phyloP scores from a whole-genome alignment of 768 basidiomycete genomes.

The Kwoniella dendrophila region DNA sequence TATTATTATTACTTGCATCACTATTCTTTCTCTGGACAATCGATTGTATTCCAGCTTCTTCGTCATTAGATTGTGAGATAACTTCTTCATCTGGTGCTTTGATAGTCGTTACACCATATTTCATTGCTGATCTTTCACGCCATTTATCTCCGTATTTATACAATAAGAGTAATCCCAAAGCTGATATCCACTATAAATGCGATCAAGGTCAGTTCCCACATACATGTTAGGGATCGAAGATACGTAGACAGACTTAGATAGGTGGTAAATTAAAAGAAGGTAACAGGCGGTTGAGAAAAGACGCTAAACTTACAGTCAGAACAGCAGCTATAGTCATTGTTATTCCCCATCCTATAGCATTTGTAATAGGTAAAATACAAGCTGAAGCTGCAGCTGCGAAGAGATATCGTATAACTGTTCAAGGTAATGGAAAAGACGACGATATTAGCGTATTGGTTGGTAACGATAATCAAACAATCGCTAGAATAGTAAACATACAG shows the following conservation, averaged over 20 bases:
- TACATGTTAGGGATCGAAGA: background rate
- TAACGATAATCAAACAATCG: background rate
- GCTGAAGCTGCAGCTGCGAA: slow-evolving; percentile 55
- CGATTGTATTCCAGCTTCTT: slow-evolving; percentile 2
- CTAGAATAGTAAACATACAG: slow-evolving; percentile 24
- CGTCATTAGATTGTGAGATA: slow-evolving; percentile 21
- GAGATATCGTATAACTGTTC: slow-evolving; percentile 49
- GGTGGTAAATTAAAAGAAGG: too few relatives aligned
- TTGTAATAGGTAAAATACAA: slow-evolving; percentile 53
- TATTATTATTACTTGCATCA: background rate
- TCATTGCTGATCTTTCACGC: slow-evolving; percentile 44
- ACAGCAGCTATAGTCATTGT: slow-evolving; percentile 52
- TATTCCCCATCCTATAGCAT: slow-evolving; percentile 55
- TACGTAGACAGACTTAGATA: background rate
- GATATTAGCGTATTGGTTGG: background rate
- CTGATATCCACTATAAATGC: slow-evolving; percentile 11
- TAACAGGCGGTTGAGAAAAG: background rate
- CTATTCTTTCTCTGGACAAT: background rate
- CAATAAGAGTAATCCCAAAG: slow-evolving; percentile 1
- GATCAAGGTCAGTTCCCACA: background rate
- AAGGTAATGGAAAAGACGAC: background rate
- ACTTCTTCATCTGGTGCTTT: slow-evolving; percentile 38
- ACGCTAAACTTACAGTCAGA: slow-evolving; percentile 36
- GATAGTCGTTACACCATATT: slow-evolving; percentile 33
- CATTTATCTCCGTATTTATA: slow-evolving; percentile 43